Base-by-base conservation (phyloP, 495 filamentous ascomycete species). In the Apodospora peruviana region DNA sequence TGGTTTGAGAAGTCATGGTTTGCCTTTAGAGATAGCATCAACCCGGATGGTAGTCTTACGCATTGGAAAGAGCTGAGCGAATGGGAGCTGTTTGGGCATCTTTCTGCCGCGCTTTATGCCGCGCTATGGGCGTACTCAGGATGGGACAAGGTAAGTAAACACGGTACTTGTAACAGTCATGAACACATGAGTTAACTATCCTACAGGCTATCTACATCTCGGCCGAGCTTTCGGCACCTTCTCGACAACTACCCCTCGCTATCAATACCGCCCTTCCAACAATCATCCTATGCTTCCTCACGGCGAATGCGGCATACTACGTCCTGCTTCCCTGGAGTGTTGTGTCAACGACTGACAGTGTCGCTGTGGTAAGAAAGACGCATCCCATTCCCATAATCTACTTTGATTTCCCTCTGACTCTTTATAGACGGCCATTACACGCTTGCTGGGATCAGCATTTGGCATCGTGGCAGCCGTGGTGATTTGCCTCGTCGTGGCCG, bases 101-200 rank as follows among this genome's bases (percentile, higher is more conserved):
- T 73, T 24, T 76, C 74, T 3, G 67, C 77, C 0, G 78, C 76
- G 0, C 48, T 80, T 2, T 80, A 80, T 51, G 78, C 69, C 0
- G 79, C 74, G 0, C 47, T 80, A 24, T 82, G 78, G 78, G 78
- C 74, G 4, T 82, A 80, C 45, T 75, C 71, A 1, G 79, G 79
- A 4, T 82, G 79, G 79, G 79, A 82, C 50, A 80, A 81, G 59
- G 77, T 78, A 46, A 57, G 68, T 47, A 7, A 7, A 32, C 5
- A 32, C 3, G 7, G 25, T 8, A 11, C 2, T 8, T 32, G 3
- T 27, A 7, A 3, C 12, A n/a, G n/a, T n/a, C 45, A 12, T 10
- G 18, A 19, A 14, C 21, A n/a, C 34, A 23, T 17, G 18, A 0
- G 21, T 39, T 53, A 37, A 25, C 50, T 16, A 0, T 46, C 29